Percentiles rank a stretch among this genome's conserved stretches.
phyloP scores from a whole-genome alignment of 306 rosid genomes.

The Cicer cuneatum region DNA sequence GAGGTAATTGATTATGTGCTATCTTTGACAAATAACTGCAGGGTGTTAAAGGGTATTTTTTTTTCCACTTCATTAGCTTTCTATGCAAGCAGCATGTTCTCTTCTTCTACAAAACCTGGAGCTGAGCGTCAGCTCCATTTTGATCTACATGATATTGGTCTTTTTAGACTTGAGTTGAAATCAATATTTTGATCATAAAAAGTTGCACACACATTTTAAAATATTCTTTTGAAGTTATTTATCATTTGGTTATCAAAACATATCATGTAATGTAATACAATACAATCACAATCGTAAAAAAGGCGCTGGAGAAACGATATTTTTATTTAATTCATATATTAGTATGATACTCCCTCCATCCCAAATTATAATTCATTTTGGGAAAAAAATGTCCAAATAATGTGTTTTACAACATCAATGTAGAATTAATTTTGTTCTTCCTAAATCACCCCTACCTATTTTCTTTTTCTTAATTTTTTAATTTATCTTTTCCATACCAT shows the following conservation, averaged over 20 bases:
- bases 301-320: background rate
- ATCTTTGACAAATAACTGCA: conserved; percentile 21
- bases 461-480: too few relatives aligned
- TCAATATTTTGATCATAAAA: background rate
- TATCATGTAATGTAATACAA: background rate
- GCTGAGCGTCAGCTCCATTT: background rate
- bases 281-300: background rate
- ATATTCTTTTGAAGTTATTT: conserved; percentile 5
- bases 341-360: background rate
- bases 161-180: background rate
- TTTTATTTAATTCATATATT: conserved; percentile 3
- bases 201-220: conserved; percentile 4
- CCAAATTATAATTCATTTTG: too few relatives aligned
- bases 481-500: too few relatives aligned
- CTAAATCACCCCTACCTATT: too few relatives aligned
- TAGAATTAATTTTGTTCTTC: too few relatives aligned
- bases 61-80: background rate
- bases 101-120: background rate
- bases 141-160: background rate
- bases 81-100: background rate
- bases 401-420: too few relatives aligned
- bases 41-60: background rate
- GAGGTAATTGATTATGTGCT: conserved; percentile 57
- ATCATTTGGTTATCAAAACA: conserved; percentile 20
- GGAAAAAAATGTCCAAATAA: too few relatives aligned